Percentiles rank a stretch among this genome's conserved stretches.
Conservation (phyloP, 2,329 filamentous ascomycete genomes). For the Ceratocystiopsis brevicomis region DNA sequence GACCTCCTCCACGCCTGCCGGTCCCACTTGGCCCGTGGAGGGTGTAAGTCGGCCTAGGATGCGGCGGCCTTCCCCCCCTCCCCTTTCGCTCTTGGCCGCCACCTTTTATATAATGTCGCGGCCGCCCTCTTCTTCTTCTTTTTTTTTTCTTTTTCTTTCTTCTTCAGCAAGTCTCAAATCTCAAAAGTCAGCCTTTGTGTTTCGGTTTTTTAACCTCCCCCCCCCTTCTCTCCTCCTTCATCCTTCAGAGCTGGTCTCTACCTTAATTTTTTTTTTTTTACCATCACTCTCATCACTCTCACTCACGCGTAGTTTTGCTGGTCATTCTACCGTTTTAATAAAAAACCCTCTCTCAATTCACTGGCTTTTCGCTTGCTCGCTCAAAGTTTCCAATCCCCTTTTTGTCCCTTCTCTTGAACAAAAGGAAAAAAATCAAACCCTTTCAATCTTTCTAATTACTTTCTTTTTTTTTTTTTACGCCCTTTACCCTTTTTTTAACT, state of each 20-base stretch:
- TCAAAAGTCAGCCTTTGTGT: conserved; percentile 31
- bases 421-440: neutral
- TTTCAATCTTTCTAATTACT: neutral
- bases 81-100: conserved; percentile 16
- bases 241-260: conserved; percentile 20
- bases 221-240: conserved; percentile 9
- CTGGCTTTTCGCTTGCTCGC: conserved; percentile 38
- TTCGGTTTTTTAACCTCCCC: conserved; percentile 32
- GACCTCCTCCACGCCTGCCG: no score
- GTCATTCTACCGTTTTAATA: conserved; percentile 14
- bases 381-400: conserved; percentile 18
- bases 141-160: conserved; percentile 32
- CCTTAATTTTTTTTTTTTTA: conserved; percentile 9
- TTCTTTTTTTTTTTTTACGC: neutral
- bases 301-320: conserved; percentile 7
- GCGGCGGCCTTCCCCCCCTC: conserved; percentile 5
- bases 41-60: no score
- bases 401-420: conserved; percentile 9
- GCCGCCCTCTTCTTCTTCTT: conserved; percentile 20
- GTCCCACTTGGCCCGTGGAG: no score
- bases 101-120: conserved; percentile 22
- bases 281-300: conserved; percentile 1
- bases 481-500: neutral
- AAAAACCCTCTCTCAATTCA: conserved; percentile 19
- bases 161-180: conserved; percentile 44